Evolutionary conservation across 805 yeast genomes (phyloP).

Genomic region (Metschnikowia orientalis): DNA sequence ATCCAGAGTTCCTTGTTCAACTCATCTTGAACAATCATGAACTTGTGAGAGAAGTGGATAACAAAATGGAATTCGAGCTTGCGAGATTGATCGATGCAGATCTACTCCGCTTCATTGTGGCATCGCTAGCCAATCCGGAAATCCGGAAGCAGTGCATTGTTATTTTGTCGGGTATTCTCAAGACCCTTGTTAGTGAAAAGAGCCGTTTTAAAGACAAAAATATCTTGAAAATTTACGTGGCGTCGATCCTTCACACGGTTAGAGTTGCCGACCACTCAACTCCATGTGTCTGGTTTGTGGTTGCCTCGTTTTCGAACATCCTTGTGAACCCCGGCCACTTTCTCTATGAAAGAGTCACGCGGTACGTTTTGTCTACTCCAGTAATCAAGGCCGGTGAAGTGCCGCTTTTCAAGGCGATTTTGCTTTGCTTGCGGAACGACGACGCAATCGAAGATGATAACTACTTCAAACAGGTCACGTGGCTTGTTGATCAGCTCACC

Average conservation of each 20-base stretch:
- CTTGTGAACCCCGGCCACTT: constrained; percentile 67
- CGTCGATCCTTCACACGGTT: constrained; percentile 41
- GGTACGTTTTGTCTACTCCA: constrained; percentile 62
- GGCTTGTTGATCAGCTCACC: constrained; percentile 56
- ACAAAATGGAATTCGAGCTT: constrained; percentile 42
- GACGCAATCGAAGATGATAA: constrained; percentile 39
- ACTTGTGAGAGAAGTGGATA: constrained; percentile 36
- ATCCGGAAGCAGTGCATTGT: constrained; percentile 34
- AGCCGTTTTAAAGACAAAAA: constrained; percentile 50
- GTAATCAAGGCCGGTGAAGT: constrained; percentile 36
- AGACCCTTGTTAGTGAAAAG: constrained; percentile 11
- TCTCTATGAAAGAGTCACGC: constrained; percentile 65
- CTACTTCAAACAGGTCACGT: constrained; percentile 54
- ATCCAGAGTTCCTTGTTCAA: constrained; percentile 65
- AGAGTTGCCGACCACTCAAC: constrained; percentile 14
- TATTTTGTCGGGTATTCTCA: constrained; percentile 43
- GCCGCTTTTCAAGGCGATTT: constrained; percentile 43
- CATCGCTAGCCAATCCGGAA: constrained; percentile 39
- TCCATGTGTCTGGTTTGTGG: constrained; percentile 42
- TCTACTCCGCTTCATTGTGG: constrained; percentile 47
- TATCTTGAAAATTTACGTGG: constrained; percentile 50
- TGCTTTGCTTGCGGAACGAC: constrained; percentile 20
- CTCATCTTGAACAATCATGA: constrained; percentile 63
- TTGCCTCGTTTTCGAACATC: constrained; percentile 54
- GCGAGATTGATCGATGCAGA: constrained; percentile 54